Evolutionary conservation across 2,329 filamentous ascomycete species (phyloP), one percentile per base, ranked within the genome.

Genomic region (Thyridium curvatum): DNA sequence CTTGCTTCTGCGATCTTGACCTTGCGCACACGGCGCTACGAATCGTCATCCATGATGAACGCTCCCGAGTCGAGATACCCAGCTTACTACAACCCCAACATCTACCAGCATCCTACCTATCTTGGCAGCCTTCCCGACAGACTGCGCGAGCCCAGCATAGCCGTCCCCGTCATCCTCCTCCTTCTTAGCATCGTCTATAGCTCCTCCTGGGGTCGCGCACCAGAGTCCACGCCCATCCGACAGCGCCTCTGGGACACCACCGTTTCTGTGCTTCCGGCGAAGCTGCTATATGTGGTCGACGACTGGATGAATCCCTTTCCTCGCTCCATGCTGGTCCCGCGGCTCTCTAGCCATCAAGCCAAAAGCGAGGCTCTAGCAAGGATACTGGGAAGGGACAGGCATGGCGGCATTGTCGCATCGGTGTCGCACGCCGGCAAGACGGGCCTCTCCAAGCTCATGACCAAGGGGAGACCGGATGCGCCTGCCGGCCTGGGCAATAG

Each of bases 401-500:
- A 72, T 33, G 66, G 67, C 30, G 67, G 73, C 36, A 66, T 80
- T 45, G 69, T 81, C 52, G 69, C 65, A 35, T 72, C 71, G 7
- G 74, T 79, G 12, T 72, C 79, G 30, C 69, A 75, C 49, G 78
- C 70, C 4, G 71, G 79, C 28, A 72, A 74, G 40, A 72, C 73
- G 40, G 70, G 74, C 15, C 57, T 80, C 5, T 26, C 21, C 13
- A 40, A 42, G 9, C 39, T 44, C 14, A 44, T 42, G 29, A 46
- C 63, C 17, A 71, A 66, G 46, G 48, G 51, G 17, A 59, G 58
- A 17, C 52, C 61, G 17, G 65, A 71, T 33, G 60, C 62, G 26
- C 84, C 70, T 36, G 72, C 68, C 2, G 93, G 93, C 0, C 66
- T 97, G 38, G 88, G 87, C 9, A 98, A 98, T 58, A 83, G 82